Percentiles rank a stretch among this genome's conserved stretches.
Evolutionary conservation across 2,329 filamentous ascomycete genomes (phyloP).

Genomic region (Fusarium citri): DNA sequence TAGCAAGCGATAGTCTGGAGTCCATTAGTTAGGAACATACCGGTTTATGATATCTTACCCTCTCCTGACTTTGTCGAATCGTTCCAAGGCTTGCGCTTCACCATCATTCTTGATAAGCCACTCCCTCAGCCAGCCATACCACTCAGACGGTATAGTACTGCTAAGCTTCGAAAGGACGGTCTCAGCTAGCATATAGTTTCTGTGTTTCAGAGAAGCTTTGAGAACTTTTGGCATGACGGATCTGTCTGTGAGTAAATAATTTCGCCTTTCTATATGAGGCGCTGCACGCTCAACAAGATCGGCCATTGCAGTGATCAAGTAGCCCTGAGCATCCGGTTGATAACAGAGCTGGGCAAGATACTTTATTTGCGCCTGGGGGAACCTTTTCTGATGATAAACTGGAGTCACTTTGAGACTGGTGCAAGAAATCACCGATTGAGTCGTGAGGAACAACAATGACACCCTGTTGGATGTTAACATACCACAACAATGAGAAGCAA

Average conservation of each 20-base stretch:
- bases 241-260: background rate
- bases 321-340: background rate
- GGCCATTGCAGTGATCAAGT: background rate
- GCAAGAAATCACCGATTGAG: constrained; percentile 25
- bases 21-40: background rate
- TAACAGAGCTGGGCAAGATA: constrained; percentile 21
- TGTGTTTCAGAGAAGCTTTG: constrained; percentile 9
- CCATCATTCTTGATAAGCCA: constrained; percentile 7
- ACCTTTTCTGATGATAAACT: too few relatives aligned
- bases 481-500: too few relatives aligned
- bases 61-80: constrained; percentile 7
- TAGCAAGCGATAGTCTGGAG: background rate
- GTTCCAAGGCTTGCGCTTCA: background rate
- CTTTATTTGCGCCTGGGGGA: constrained; percentile 6
- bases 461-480: constrained; percentile 18
- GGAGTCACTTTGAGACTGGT: background rate
- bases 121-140: constrained; percentile 24
- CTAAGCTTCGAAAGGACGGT: constrained; percentile 1
- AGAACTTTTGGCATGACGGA: constrained; percentile 18
- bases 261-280: background rate
- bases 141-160: background rate
- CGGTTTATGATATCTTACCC: constrained; percentile 2
- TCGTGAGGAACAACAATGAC: constrained; percentile 36
- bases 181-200: constrained; percentile 9
- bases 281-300: background rate